Base-by-base conservation (phyloP, 2,329 filamentous ascomycete species). In the Neurospora crassa region DNA sequence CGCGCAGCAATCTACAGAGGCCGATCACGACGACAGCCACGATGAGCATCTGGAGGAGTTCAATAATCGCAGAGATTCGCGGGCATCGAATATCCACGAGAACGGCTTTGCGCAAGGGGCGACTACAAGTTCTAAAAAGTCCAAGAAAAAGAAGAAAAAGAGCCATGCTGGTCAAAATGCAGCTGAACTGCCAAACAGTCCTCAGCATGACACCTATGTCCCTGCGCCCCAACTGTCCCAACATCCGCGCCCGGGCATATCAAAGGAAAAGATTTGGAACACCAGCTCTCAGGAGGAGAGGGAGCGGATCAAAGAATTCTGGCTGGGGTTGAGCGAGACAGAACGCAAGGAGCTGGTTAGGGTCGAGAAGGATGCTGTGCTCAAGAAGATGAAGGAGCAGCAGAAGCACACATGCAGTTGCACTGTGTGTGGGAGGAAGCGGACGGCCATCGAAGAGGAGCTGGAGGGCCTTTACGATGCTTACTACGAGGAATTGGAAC, bases 311-410 rank as follows among this genome's bases (percentile, higher is more conserved):
- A 97, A 97, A 82, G 92, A 97, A 76, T 99, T 98, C 82, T 99
- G 96, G 96, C 87, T 99, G 70, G 94, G 94, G 18, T 83, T 99
- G 63, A 93, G 93, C 75, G 96, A 99, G 80, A 93, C 97, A 45
- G 94, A 98, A 80, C 92, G 96, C 76, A 96, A 97, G 80, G 96
- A 93, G 18, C 85, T 99, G 67, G 94, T 99, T 78, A 97, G 97
- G 82, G 95, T 99, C 40, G 96, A 99, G 82, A 99, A 99, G 83
- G 95, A 99, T 81, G 95, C 96, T 8, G 96, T 99, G 0, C 84
- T 99, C 71, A 94, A 93, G 79, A 99, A 99, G 85, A 99, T 99
- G 96, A 99, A 99, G 85, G 96, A 99, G 81, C 96, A 99, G 81
- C 96, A 99, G 81, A 98, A 98, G 82, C 94, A 98, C 80, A 98